Evolutionary conservation across 495 filamentous ascomycete species (phyloP).

Genomic region (Neurospora intermedia): DNA sequence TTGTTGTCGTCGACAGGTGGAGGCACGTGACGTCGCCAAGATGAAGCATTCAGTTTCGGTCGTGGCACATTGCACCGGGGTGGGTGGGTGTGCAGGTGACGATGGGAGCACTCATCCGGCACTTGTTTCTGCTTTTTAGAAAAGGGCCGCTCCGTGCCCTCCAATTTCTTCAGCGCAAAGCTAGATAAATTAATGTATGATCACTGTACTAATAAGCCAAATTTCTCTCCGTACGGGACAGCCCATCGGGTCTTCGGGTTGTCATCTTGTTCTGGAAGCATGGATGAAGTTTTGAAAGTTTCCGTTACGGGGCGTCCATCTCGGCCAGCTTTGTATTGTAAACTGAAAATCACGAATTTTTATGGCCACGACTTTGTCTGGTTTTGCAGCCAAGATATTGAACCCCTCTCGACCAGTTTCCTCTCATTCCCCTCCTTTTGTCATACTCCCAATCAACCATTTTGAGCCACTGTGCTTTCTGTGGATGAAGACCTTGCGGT

Average conservation of each 20-base stretch:
- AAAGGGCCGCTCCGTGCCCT: background rate
- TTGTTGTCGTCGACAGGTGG: background rate
- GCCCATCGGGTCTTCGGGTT: background rate
- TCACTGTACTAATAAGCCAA: background rate
- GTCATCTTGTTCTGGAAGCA: background rate
- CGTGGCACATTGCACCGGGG: background rate
- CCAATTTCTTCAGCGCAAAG: background rate
- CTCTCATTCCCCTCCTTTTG: background rate
- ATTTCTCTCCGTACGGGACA: background rate
- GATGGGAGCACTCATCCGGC: background rate
- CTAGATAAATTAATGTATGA: background rate
- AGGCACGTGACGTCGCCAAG: background rate
- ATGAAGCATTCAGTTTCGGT: background rate
- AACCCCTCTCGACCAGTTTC: background rate
- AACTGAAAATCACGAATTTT: background rate
- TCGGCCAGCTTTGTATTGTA: background rate
- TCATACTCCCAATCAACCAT: background rate
- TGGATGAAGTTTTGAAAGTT: background rate
- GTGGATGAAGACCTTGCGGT: background rate
- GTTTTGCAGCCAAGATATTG: background rate
- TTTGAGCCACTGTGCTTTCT: background rate
- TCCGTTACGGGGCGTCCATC: background rate
- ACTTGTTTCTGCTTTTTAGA: background rate
- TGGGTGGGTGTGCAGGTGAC: background rate
- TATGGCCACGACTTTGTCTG: background rate